These are phyloP conservation scores for Penicillium coffeae DNA, from an alignment of 495 filamentous ascomycete genomes.

Conservation along the genomic window DNA sequence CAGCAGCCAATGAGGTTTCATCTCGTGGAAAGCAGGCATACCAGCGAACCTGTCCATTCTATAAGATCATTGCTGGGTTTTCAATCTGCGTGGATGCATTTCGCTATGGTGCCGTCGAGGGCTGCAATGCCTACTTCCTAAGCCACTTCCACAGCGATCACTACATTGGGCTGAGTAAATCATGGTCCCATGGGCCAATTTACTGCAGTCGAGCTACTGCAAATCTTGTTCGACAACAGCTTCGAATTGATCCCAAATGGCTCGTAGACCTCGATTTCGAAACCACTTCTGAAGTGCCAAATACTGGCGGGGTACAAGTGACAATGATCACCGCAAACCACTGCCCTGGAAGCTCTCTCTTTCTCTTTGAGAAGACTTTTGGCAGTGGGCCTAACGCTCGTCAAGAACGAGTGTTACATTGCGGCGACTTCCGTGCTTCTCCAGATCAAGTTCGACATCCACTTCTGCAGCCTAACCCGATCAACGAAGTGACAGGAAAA, in stretches of 20 bases:
- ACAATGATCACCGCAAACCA: slow-evolving; percentile 98
- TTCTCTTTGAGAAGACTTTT: slow-evolving; percentile 79
- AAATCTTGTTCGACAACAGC: slow-evolving; percentile 80
- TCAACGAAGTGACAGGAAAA: slow-evolving; percentile 65
- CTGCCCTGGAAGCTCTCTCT: slow-evolving; percentile 91
- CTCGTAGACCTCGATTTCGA: slow-evolving; percentile 87
- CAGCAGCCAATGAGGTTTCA: slow-evolving; percentile 72
- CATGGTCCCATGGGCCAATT: slow-evolving; percentile 91
- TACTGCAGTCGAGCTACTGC: slow-evolving; percentile 92
- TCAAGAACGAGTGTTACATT: slow-evolving; percentile 80
- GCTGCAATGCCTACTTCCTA: slow-evolving; percentile 91
- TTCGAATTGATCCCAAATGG: slow-evolving; percentile 82
- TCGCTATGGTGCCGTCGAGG: slow-evolving; percentile 87
- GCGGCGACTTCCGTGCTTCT: slow-evolving; percentile 92
- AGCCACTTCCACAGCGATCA: slow-evolving; percentile 98
- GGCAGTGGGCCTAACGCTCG: slow-evolving; percentile 54
- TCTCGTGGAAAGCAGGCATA: slow-evolving; percentile 87
- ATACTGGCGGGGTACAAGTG: slow-evolving; percentile 74
- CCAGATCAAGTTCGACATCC: slow-evolving; percentile 82
- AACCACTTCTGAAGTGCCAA: slow-evolving; percentile 69
- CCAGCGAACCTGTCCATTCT: slow-evolving; percentile 91
- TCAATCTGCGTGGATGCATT: slow-evolving; percentile 95
- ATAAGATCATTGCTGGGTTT: slow-evolving; percentile 92
- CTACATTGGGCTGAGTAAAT: slow-evolving; percentile 84
- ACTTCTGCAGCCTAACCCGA: slow-evolving; percentile 66